Evolutionary conservation across 805 yeast genomes (phyloP).

Genomic region (Hyphopichia homilentoma): DNA sequence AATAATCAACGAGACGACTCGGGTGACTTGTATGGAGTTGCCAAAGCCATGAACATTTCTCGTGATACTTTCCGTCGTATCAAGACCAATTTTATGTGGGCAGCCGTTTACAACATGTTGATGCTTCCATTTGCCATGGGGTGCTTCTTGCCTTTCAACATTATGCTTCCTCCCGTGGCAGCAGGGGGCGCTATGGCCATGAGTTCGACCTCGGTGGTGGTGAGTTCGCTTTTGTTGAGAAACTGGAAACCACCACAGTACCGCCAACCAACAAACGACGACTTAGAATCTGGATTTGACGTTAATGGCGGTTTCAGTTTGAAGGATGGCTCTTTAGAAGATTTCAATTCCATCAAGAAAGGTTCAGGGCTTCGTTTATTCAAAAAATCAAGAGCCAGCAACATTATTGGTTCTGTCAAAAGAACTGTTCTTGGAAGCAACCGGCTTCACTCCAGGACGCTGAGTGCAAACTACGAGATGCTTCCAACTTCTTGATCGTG

Average conservation of each 20-base stretch:
- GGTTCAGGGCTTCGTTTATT: no score
- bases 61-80: slow-evolving; percentile 67
- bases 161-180: slow-evolving; percentile 78
- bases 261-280: slow-evolving; percentile 9
- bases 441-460: no score
- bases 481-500: no score
- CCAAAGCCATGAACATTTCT: slow-evolving; percentile 65
- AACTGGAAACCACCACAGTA: slow-evolving; percentile 48
- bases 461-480: no score
- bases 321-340: slow-evolving; percentile 18
- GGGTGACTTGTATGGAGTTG: slow-evolving; percentile 44
- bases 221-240: slow-evolving; percentile 71
- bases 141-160: slow-evolving; percentile 69
- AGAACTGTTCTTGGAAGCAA: no score
- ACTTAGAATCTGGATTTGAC: slow-evolving; percentile 13
- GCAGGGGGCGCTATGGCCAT: slow-evolving; percentile 94
- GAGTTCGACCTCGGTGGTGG: slow-evolving; percentile 84
- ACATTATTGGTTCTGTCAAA: no score
- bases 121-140: slow-evolving; percentile 97
- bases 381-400: no score
- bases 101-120: slow-evolving; percentile 73
- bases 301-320: slow-evolving; percentile 20
- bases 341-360: slow-evolving; percentile 17
- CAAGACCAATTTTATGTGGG: slow-evolving; percentile 82
- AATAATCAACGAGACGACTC: slow-evolving; percentile 23